Evolutionary conservation across 345 rosid species (phyloP), one percentile per base, ranked within the genome.

Genomic region (Eucalyptus polybractea): DNA sequence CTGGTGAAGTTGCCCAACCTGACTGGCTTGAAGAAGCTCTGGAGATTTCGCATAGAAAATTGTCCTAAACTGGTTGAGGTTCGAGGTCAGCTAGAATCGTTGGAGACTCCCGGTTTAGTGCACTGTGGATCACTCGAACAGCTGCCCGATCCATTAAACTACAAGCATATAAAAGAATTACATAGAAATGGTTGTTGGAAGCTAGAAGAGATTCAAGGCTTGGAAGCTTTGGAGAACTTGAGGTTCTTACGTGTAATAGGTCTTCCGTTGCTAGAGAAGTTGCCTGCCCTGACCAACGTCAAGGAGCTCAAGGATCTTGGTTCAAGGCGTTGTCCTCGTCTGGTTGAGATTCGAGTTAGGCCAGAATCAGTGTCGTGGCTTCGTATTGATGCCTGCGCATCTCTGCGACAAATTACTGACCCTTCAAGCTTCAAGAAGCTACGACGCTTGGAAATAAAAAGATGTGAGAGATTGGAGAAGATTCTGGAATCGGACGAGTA

Each of bases 331-430:
- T n/a, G 72, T 7, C 19, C 19, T 65, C 5, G 6, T 7, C 19
- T 65, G 19, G 10, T n/a, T 4, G 21, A 65, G 72, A 65, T 65
- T n/a, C 21, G 3, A 13, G 72, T 37, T 65, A n/a, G 19, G 19
- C 21, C 4, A 7, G 5, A 65, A 65, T n/a, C 37, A n/a, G 3
- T 65, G 37, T 37, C 4, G 37, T 37, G 37, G 37, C 37, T 37
- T 37, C 37, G 37, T 37, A 37, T 37, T 37, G 37, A 37, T 7
- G 1, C 2, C 3, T n/a, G 37, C 10, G 0, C 1, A 16, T 27
- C 69, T 13, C 19, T 4, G 21, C 19, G 2, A 65, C 1, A 29
- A 3, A 2, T 65, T 13, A 4, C 19, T n/a, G 10, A 65, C 7
- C 72, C 72, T 4, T 65, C 21, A 65, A 65, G 72, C 19, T n/a